Evolutionary conservation across 2,329 filamentous ascomycete genomes (phyloP), one percentile per base, ranked within the genome.

Genomic region (Endoconidiophora laricicola): DNA sequence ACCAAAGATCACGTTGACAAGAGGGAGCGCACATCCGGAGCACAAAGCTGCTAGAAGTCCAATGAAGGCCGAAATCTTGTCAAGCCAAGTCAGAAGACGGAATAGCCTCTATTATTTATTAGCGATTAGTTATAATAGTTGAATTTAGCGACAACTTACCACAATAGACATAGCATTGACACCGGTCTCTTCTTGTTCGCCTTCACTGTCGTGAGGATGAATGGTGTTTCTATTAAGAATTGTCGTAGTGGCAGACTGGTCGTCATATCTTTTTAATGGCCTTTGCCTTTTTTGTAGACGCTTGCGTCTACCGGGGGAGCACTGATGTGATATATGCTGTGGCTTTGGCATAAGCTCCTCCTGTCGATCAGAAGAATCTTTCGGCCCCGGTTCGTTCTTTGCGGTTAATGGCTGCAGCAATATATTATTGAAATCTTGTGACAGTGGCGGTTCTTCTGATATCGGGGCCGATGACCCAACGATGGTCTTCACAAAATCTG

Each of bases 1-100:
- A 54, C 64, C 64, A 41, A 66, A 62, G 0, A 65, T 58, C 1
- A 66, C 55, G 40, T 61, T 62, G 40, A 64, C 58, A 48, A 65
- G 52, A 2, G 64, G 60, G 48, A 65, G 49, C n/a, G 56, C 58
- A n/a, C 47, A 49, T 4, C 53, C 54, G 3, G 54, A 33, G 2
- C 50, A 51, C 26, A 55, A 48, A 2, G 54, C 54, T 4, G 53
- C 49, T 20, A 50, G 6, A 4, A 53, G 36, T 20, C 50, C 50
- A 14, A 55, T 16, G 2, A 43, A 45, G 1, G 54, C 48, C 1
- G 40, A 18, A 16, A 54, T 33, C 18, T 51, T 48, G 29, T 56
- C 49, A 6, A 39, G 24, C 6, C 33, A 37, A 12, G 50, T 45
- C 2, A 52, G 50, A 10, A 53, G 46, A 24, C 26, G 47, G 23